Conservation (phyloP, 202 grass and related monocot genomes). For the Setaria viridis region DNA sequence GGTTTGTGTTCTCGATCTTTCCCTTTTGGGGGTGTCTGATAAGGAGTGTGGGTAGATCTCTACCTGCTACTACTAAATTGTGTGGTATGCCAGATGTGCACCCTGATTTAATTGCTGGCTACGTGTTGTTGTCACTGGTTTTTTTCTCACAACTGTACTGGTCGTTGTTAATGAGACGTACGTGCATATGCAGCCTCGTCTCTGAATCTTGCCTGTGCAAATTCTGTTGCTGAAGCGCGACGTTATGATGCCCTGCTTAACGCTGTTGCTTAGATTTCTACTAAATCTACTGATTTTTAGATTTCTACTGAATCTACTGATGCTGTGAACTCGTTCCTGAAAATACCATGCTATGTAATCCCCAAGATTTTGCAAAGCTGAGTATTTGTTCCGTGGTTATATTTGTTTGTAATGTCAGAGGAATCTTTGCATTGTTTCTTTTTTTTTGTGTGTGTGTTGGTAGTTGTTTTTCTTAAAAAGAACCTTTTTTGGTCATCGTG, state of each 20-base stretch:
- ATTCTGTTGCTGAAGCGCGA: neutral
- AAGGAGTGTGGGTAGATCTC: neutral
- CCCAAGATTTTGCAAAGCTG: neutral
- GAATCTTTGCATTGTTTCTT: neutral
- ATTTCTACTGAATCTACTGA: neutral
- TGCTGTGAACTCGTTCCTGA: slow-evolving; percentile 1
- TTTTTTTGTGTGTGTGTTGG: neutral
- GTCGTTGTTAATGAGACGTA: slow-evolving; percentile 18
- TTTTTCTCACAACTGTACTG: neutral
- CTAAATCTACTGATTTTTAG: neutral
- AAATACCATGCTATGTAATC: neutral
- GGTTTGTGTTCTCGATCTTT: neutral
- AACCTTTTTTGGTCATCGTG: neutral
- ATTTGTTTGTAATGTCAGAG: neutral
- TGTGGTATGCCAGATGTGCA: neutral
- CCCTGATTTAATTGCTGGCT: slow-evolving; percentile 17
- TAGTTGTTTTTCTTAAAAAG: neutral
- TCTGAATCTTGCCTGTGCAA: neutral
- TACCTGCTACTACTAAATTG: neutral
- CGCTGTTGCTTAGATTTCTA: neutral
- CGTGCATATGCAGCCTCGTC: slow-evolving; percentile 11
- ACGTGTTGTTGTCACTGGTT: neutral
- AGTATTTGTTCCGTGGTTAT: neutral
- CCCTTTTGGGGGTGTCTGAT: neutral
- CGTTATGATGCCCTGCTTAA: neutral